These are phyloP conservation scores for Parsonsia alboflavescens DNA, from an alignment of 257 asterid genomes.

Conservation along the genomic window DNA sequence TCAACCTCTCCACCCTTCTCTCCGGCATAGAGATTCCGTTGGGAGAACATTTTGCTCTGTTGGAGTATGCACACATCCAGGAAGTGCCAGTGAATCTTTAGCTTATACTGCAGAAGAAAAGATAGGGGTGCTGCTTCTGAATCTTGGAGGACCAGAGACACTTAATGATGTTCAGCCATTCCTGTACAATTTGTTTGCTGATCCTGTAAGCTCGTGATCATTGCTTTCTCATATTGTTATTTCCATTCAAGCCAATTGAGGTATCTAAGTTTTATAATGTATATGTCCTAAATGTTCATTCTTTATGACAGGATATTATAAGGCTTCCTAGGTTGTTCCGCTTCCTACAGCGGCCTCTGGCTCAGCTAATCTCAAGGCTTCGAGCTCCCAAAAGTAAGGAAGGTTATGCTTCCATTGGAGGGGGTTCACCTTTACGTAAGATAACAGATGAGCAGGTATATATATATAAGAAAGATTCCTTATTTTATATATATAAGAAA, in stretches of 20 bases:
- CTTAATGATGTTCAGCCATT: conserved; percentile 93
- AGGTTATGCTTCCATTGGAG: conserved; percentile 97
- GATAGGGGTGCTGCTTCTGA: conserved; percentile 81
- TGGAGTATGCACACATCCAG: conserved; percentile 42
- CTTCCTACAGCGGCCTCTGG: conserved; percentile 89
- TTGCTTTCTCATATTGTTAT: not conserved
- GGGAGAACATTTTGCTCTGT: conserved; percentile 47
- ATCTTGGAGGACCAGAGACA: conserved; percentile 96
- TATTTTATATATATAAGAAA: no score
- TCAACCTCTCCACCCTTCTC: conserved; percentile 28
- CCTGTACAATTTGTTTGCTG: conserved; percentile 84
- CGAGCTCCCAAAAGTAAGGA: conserved; percentile 97
- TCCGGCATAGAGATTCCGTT: conserved; percentile 27
- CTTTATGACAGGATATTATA: conserved; percentile 66
- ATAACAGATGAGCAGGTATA: conserved; percentile 91
- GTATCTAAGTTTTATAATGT: not conserved
- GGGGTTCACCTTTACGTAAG: conserved; percentile 94
- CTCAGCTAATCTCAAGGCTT: conserved; percentile 70
- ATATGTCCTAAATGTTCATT: conserved; percentile 1
- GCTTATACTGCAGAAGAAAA: conserved; percentile 52
- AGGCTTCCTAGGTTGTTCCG: conserved; percentile 90
- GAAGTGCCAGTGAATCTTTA: conserved; percentile 25
- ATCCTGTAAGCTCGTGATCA: conserved; percentile 55
- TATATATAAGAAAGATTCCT: no score
- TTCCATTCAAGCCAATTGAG: not conserved